Conservation (phyloP, 2,329 filamentous ascomycete species). For the Penicillium sclerotiorum region DNA sequence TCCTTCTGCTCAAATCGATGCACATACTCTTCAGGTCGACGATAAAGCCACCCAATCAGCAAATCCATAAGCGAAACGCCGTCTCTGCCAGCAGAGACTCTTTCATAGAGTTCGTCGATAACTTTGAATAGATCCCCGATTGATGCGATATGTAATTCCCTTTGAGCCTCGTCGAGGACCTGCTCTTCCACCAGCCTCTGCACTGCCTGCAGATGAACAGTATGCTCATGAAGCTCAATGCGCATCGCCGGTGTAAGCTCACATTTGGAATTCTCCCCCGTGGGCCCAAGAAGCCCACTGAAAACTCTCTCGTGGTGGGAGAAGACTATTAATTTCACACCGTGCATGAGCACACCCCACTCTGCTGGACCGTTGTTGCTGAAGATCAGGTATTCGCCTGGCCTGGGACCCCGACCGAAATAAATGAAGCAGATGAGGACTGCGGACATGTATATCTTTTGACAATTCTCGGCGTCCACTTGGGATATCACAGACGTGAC, state of each 20-base stretch:
- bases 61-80: conserved; percentile 26
- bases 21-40: conserved; percentile 26
- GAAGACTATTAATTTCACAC: conserved; percentile 29
- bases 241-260: conserved; percentile 14
- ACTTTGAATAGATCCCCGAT: conserved; percentile 17
- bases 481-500: conserved; percentile 32
- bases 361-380: conserved; percentile 31
- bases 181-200: conserved; percentile 15
- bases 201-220: conserved; percentile 13
- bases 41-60: conserved; percentile 36
- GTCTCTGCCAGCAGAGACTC: conserved; percentile 6
- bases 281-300: conserved; percentile 25
- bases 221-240: conserved; percentile 20
- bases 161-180: neutral
- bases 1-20: conserved; percentile 29
- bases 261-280: neutral
- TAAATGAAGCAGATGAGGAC: conserved; percentile 37
- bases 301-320: conserved; percentile 26
- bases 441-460: conserved; percentile 35
- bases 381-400: conserved; percentile 38
- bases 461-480: conserved; percentile 32
- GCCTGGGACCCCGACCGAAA: conserved; percentile 34
- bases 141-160: conserved; percentile 9
- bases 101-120: conserved; percentile 23
- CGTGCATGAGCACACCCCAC: conserved; percentile 36